Evolutionary conservation across 441 rosid genomes (phyloP), one percentile per base, ranked within the genome.

Genomic region (Dalechampia spathulata): DNA sequence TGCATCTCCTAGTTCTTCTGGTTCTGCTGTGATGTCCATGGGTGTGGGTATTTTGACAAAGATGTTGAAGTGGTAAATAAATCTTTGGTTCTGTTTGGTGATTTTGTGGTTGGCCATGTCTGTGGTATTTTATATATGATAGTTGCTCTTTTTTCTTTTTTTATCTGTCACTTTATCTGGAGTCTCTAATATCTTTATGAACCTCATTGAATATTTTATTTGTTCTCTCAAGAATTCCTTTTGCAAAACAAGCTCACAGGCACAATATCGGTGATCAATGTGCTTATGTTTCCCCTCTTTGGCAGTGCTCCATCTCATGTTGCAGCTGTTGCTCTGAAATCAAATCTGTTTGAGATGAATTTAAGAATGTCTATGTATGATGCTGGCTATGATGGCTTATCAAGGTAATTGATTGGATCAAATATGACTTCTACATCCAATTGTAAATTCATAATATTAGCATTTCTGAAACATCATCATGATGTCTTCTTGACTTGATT

Each of bases 11-110:
- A 78, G 67, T 76, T 62, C 96, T 49, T 52, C 55, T 53, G 72
- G 83, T 57, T 87, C 94, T 65, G 78, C 85, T 57, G 28, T 81
- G 64, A 76, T 82, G 85, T 87, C 97, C 61, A 65, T 81, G 87
- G 83, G 85, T 66, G 67, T 83, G 64, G 68, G 77, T 78, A 77
- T 90, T 69, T 76, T 90, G 67, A 79, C 88, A 41, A 81, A 74
- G 77, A 79, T 94, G 78, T 57, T 86, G 72, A 82, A 68, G 74
- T 81, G 99, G 97, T 87, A 83, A 74, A 45, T 58, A 20, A 27
- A 22, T 43, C 23, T n/a, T 10, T 51, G 30, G 38, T 50, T 49
- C 42, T 54, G 25, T 49, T 61, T 25, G 41, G 58, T 44, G 41
- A 25, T 59, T 63, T 19, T 60, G 22, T 25, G 14, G 25, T 38